Conservation (phyloP, 2,329 filamentous ascomycete species). For the Aspergillus sp. region DNA sequence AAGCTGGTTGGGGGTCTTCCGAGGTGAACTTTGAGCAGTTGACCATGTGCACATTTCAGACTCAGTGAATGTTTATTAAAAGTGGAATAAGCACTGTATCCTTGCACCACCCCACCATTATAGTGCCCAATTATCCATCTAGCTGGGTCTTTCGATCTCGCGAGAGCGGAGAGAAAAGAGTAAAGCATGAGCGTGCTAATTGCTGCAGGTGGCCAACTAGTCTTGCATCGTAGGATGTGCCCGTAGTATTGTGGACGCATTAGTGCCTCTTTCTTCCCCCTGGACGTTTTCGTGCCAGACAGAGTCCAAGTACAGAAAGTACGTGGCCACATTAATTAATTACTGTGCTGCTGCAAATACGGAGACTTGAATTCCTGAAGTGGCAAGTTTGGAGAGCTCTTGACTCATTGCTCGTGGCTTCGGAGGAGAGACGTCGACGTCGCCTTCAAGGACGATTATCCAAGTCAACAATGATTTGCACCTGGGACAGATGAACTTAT, state of each 20-base stretch:
- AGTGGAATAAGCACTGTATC: slow-evolving; percentile 32
- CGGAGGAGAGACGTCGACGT: not conserved
- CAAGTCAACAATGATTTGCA: slow-evolving; percentile 2
- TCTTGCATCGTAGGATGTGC: too few relatives aligned
- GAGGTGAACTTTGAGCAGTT: not conserved
- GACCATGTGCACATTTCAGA: slow-evolving; percentile 8
- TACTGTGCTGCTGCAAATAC: not conserved
- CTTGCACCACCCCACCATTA: slow-evolving; percentile 26
- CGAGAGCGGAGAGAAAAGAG: slow-evolving; percentile 12
- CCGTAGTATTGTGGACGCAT: not conserved
- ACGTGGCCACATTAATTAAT: not conserved
- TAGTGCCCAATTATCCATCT: slow-evolving; percentile 19
- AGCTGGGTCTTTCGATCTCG: slow-evolving; percentile 16
- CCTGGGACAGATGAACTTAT: not conserved
- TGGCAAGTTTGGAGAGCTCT: not conserved
- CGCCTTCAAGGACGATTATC: slow-evolving; percentile 7
- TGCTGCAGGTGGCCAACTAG: too few relatives aligned
- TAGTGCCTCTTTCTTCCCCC: slow-evolving; percentile 1
- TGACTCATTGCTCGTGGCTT: not conserved
- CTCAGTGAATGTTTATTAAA: slow-evolving; percentile 12
- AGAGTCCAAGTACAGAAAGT: not conserved
- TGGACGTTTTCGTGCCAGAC: not conserved
- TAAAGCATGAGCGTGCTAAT: not conserved
- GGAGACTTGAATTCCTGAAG: not conserved
- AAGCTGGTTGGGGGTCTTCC: not conserved